phyloP scores from a whole-genome alignment of 768 basidiomycete genomes.

The Boletus rubroflammeus region DNA sequence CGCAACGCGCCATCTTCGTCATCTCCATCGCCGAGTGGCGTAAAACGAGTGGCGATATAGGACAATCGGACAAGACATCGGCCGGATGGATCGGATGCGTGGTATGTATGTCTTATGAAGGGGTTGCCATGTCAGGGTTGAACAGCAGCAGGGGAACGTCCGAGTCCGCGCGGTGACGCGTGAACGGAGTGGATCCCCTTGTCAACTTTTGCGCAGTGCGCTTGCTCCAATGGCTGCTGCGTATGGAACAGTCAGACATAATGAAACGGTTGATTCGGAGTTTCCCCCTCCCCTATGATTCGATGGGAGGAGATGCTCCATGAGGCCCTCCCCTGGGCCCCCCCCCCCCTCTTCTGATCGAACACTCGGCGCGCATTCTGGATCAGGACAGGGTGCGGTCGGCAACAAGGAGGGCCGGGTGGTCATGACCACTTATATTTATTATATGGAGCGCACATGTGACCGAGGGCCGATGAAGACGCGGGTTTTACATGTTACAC shows the following conservation, averaged over 20 bases:
- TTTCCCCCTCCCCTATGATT: neutral
- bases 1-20: neutral
- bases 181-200: neutral
- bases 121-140: neutral
- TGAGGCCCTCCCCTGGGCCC: neutral
- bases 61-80: neutral
- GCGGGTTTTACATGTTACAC: neutral
- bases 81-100: neutral
- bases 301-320: neutral
- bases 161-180: neutral
- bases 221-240: neutral
- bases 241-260: neutral
- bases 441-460: neutral
- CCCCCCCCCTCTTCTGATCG: neutral
- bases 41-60: neutral
- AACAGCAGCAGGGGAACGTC: neutral
- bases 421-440: neutral
- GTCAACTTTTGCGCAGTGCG: neutral
- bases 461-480: neutral
- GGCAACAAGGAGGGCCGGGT: constrained; percentile 5
- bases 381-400: neutral
- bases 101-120: constrained; percentile 4
- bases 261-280: neutral
- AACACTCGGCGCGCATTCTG: neutral
- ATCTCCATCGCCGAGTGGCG: neutral